These are phyloP conservation scores for Aspergillus awamori DNA, from an alignment of 2,329 filamentous ascomycete genomes.

Conservation along the genomic window DNA sequence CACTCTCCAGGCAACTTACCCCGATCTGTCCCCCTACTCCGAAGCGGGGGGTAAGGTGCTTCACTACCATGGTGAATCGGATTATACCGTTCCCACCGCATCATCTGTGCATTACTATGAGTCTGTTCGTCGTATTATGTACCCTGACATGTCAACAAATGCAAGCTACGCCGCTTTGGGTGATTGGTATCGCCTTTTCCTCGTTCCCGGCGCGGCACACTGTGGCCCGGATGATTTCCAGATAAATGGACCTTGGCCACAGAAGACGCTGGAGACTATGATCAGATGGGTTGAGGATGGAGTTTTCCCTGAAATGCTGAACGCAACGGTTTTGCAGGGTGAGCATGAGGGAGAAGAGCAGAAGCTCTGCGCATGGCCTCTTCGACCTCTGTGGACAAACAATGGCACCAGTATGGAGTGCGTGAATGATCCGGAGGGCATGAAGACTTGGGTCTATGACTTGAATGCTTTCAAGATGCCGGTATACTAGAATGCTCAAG, in stretches of 20 bases:
- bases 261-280: constrained; percentile 50
- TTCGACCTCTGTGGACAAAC: constrained; percentile 34
- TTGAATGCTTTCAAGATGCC: constrained; percentile 19
- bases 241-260: constrained; percentile 47
- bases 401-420: constrained; percentile 13
- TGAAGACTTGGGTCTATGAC: constrained; percentile 20
- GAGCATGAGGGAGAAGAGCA: constrained; percentile 33
- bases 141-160: constrained; percentile 43
- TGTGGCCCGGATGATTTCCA: constrained; percentile 52
- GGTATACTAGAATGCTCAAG: constrained; percentile 13
- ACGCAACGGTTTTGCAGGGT: constrained; percentile 42
- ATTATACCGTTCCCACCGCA: constrained; percentile 55
- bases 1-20: constrained; percentile 56
- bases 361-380: constrained; percentile 40
- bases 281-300: constrained; percentile 59
- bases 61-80: constrained; percentile 62
- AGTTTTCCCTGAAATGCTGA: constrained; percentile 48
- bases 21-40: constrained; percentile 57
- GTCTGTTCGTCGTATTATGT: constrained; percentile 56
- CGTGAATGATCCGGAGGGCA: constrained; percentile 16
- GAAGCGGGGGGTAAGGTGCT: constrained; percentile 58
- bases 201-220: constrained; percentile 59
- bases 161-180: constrained; percentile 47
- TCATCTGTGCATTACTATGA: constrained; percentile 60
- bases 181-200: constrained; percentile 60